A percentile compares a stretch with the other conserved stretches of the same genome.
Evolutionary conservation across 768 basidiomycete genomes (phyloP).

Genomic region (Lanmaoa rubissima): DNA sequence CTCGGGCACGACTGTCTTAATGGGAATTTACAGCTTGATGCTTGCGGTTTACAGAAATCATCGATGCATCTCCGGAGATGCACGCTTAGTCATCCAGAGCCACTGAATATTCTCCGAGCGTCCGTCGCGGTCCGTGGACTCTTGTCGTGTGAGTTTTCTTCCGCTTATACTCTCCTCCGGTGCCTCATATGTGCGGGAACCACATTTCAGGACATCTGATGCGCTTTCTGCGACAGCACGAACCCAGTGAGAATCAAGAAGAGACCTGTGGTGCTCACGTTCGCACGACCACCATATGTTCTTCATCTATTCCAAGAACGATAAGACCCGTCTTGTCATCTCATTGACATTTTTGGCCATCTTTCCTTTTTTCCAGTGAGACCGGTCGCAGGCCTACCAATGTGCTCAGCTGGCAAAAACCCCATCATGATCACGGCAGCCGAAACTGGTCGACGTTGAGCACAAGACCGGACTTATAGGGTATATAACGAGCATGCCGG

Average conservation of each 20-base stretch:
- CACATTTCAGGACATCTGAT: neutral
- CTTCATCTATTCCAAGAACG: constrained; percentile 4
- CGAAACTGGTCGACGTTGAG: neutral
- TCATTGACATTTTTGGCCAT: neutral
- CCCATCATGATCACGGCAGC: too few relatives aligned
- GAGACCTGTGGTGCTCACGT: neutral
- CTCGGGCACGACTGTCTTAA: too few relatives aligned
- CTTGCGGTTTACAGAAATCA: too few relatives aligned
- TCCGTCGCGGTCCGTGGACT: too few relatives aligned
- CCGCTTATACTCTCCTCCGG: too few relatives aligned
- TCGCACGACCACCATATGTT: neutral
- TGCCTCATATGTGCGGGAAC: neutral
- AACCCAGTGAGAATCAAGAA: neutral
- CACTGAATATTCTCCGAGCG: too few relatives aligned
- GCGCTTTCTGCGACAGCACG: neutral
- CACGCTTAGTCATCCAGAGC: too few relatives aligned
- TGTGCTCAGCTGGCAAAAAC: neutral
- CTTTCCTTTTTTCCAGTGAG: neutral
- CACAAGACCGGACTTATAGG: neutral
- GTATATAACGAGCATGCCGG: constrained; percentile 10
- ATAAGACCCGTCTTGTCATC: neutral
- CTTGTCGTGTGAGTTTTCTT: too few relatives aligned
- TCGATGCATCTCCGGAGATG: too few relatives aligned
- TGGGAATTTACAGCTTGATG: too few relatives aligned
- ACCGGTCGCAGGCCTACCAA: neutral